These are phyloP conservation scores for Pichia gijzeniarum DNA, from an alignment of 805 yeast species.

Conservation along the genomic window DNA sequence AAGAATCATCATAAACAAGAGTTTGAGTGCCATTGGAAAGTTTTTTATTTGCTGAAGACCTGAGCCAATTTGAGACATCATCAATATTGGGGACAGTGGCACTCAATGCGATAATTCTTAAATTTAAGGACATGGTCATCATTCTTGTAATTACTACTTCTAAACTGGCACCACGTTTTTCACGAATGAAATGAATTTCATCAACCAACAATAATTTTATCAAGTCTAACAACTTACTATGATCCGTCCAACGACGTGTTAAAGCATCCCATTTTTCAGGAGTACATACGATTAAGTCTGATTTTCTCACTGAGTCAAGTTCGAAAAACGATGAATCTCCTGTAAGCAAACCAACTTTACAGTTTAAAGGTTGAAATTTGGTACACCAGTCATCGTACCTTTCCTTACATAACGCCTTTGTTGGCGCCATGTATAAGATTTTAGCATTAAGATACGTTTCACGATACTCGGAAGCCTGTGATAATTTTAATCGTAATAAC, in stretches of 20 bases:
- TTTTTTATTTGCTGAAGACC: constrained; percentile 38
- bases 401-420: constrained; percentile 92
- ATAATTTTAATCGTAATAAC: constrained; percentile 33
- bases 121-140: constrained; percentile 85
- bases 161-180: constrained; percentile 94
- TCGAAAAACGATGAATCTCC: constrained; percentile 90
- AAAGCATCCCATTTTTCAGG: constrained; percentile 94
- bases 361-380: constrained; percentile 77
- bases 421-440: constrained; percentile 85
- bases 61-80: constrained; percentile 91
- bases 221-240: constrained; percentile 70
- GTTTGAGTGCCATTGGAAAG: constrained; percentile 69
- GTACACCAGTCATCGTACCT: constrained; percentile 81
- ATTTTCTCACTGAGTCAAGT: constrained; percentile 71
- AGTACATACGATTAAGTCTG: constrained; percentile 86
- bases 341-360: constrained; percentile 78
- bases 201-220: constrained; percentile 84
- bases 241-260: constrained; percentile 86
- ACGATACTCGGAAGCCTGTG: constrained; percentile 41
- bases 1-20: constrained; percentile 87
- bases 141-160: constrained; percentile 93
- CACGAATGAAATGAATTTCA: constrained; percentile 92
- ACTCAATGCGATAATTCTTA: constrained; percentile 82
- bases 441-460: constrained; percentile 71
- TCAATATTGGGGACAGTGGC: constrained; percentile 88